Evolutionary conservation across 371 early-diverging fungal species (phyloP).

Genomic region (Choanephora cucurbitarum): DNA sequence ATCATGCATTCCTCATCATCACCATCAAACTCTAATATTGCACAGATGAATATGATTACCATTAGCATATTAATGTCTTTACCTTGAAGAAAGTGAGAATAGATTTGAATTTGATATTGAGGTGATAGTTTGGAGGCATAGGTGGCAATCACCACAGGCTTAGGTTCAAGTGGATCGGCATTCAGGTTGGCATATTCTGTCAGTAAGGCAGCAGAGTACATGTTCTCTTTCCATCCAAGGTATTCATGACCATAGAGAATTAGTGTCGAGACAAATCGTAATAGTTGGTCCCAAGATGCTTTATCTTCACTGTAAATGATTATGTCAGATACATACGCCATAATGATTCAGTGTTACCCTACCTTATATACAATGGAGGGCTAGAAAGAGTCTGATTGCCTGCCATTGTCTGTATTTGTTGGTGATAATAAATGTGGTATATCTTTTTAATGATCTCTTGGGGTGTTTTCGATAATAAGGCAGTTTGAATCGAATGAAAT

Average conservation of each 20-base stretch:
- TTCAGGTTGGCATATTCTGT: slow-evolving; percentile 16
- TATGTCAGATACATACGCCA: no score
- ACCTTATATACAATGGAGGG: slow-evolving; percentile 5
- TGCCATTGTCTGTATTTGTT: background rate
- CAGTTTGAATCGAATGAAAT: slow-evolving; percentile 23
- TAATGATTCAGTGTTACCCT: no score
- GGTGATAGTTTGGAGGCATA: slow-evolving; percentile 24
- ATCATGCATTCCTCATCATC: slow-evolving; percentile 25
- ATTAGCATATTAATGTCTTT: background rate
- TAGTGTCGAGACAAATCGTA: slow-evolving; percentile 22
- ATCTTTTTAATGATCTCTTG: slow-evolving; percentile 5
- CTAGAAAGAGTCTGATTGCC: background rate
- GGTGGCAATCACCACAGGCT: slow-evolving; percentile 23
- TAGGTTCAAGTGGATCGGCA: slow-evolving; percentile 3
- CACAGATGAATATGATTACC: background rate
- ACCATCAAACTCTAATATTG: slow-evolving; percentile 22
- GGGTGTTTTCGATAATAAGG: slow-evolving; percentile 9
- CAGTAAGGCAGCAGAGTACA: slow-evolving; percentile 14
- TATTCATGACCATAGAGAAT: slow-evolving; percentile 24
- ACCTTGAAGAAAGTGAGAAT: slow-evolving; percentile 30
- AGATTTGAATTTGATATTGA: slow-evolving; percentile 16
- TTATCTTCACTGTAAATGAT: background rate
- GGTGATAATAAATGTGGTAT: background rate
- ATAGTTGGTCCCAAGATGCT: background rate
- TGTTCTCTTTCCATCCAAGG: slow-evolving; percentile 12